A percentile compares a stretch with the other conserved stretches of the same genome.
These are phyloP conservation scores for Zymoseptoria brevis DNA, from an alignment of 2,329 filamentous ascomycete genomes.

Conservation along the genomic window DNA sequence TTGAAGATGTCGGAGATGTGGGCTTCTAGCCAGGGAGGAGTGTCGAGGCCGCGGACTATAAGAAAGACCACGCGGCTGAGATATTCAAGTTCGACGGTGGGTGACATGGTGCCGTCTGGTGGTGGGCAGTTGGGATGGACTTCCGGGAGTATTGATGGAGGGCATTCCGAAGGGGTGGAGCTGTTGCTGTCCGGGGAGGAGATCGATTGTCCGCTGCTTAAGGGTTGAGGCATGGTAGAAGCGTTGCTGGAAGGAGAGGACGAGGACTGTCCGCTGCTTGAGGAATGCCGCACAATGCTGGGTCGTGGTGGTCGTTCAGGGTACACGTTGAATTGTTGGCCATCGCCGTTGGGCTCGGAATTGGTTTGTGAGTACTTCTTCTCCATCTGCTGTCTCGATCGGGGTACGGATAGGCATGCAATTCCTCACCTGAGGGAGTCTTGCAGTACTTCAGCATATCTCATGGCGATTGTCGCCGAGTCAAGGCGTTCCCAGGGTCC, in stretches of 20 bases:
- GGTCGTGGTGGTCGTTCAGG: background rate
- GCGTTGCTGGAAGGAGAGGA: background rate
- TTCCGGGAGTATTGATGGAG: background rate
- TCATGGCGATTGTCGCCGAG: background rate
- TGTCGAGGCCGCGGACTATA: background rate
- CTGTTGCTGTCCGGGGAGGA: background rate
- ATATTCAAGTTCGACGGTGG: slow-evolving; percentile 3
- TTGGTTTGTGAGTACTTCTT: background rate
- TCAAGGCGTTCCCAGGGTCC: background rate
- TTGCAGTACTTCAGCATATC: background rate
- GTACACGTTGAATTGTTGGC: background rate
- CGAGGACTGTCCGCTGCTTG: background rate
- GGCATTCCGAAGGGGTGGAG: background rate
- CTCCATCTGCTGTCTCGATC: background rate
- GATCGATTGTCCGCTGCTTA: background rate
- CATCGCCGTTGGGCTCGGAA: background rate
- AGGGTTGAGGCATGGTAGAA: background rate
- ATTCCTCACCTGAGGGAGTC: background rate
- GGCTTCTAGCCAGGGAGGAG: slow-evolving; percentile 2
- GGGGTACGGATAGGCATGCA: background rate
- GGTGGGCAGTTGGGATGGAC: slow-evolving; percentile 11
- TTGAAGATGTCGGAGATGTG: slow-evolving; percentile 5
- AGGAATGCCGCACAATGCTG: background rate
- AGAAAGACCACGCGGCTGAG: slow-evolving; percentile 2
- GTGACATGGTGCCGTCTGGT: background rate